Base-by-base conservation (phyloP, 129 eudicot species). In the Dittrichia graveolens region DNA sequence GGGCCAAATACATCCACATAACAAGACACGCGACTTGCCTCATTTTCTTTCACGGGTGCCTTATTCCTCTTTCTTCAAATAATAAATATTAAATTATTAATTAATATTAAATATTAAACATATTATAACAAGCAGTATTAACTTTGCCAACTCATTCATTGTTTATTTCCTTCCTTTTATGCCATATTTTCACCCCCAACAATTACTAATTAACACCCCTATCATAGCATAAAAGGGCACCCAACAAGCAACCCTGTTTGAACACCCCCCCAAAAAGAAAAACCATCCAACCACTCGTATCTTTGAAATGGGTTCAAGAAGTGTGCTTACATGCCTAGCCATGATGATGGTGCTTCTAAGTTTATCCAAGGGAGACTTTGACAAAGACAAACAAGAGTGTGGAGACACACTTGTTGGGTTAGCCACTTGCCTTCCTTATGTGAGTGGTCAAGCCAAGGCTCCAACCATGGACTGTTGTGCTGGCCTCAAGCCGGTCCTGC, bases 401-500 rank as follows among this genome's bases (percentile, higher is more conserved):
- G 79, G 55, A 0, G 49, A 65, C 13, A 85, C 81, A 13, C 67
- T 88, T 10, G 46, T 74, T 0, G 90, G 82, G 31, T 74, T 88
- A 35, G 77, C 75, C 6, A 79, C 90, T 1, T 91, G 97, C 71
- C 89, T 91, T 18, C 72, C 89, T 7, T 91, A 87, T 49, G 95
- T 82, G 5, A 49, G 86, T 7, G 86, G 86, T 9, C 57, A 75
- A 10, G 84, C 88, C 4, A 91, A 85, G 74, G 73, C 84, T 15
- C 97, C 97, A 9, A 82, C 88, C 35, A 18, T 53, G 41, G 88
- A 82, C 15, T 91, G 97, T 67, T 91, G 97, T 66, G 43, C 50
- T 3, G 91, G 91, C 13, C 72, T 91, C 31, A 80, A 84, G 35
- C 72, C 69, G 43, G 95, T 91, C 5, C 9, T 91, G 61, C 61